Base-by-base conservation (phyloP, 768 basidiomycete species). In the Boletus pseudo-olivaceus region DNA sequence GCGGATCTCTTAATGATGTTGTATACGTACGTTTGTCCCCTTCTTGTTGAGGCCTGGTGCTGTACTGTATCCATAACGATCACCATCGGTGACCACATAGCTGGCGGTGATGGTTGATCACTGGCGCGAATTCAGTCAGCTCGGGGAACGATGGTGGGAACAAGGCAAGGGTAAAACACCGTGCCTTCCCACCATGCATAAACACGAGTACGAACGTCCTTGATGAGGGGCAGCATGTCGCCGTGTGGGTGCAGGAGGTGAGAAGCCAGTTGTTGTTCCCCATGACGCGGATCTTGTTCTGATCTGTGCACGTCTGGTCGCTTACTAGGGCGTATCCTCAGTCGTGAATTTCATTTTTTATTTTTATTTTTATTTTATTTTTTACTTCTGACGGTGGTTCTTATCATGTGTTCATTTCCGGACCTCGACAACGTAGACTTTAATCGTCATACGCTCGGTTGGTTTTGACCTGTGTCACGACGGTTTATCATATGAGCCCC, bases 1-100 rank as follows among this genome's bases (percentile, higher is more conserved):
- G 84, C 27, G 55, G 84, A 55, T 67, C 71, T 20, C 63, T 84
- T 32, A 82, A 87, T 64, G 85, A 88, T 62, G 73, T 72, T 47
- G 64, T 81, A 67, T 86, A 86, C 68, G 80, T 84, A 56, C 59
- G 79, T 75, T 39, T 58, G 49, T 40, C 50, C 56, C 19, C 26
- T 35, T 34, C 26, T 35, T 47, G 45, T 19, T 27, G 43, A n/a
- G n/a, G 41, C 37, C n/a, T n/a, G n/a, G 12, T 58, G 40, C 49
- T 20, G 43, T 56, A 35, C 27, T 47, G 37, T 45, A 57, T 44
- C 47, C 48, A 57, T 52, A 29, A 41, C 46, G 37, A 39, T 54
- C 33, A 48, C 15, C 73, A 74, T 74, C 37, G 57, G 59, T 35
- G 65, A 55, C 51, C 47, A 53, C 17, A 42, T 49, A 37, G 40